A percentile compares a stretch with the other conserved stretches of the same genome.
phyloP scores from a whole-genome alignment of 169 alveolate genomes.

The Hepatocystis sp. region DNA sequence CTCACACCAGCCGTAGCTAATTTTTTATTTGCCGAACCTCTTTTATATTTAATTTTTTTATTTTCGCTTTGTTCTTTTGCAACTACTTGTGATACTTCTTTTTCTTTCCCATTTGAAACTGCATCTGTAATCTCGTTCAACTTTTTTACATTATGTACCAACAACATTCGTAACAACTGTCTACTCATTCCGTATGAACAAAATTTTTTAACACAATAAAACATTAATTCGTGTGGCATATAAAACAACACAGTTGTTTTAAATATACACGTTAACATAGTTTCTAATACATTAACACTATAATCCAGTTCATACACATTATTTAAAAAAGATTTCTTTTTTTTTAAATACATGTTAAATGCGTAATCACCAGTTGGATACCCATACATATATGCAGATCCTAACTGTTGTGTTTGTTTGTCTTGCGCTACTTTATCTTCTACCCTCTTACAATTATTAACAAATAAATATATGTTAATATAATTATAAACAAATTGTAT shows the following conservation, averaged over 20 bases:
- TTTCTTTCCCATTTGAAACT: neutral
- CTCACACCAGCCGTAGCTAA: no score
- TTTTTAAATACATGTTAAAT: neutral
- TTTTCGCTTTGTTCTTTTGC: neutral
- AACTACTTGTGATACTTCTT: neutral
- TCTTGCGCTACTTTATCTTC: neutral
- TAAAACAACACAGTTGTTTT: conserved; percentile 10
- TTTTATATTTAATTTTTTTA: no score
- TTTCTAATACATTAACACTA: conserved; percentile 46
- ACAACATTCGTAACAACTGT: conserved; percentile 14
- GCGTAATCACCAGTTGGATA: no score
- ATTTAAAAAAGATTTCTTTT: conserved; percentile 14
- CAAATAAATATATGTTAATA: conserved; percentile 6
- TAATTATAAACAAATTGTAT: conserved; percentile 40
- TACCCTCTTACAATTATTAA: neutral
- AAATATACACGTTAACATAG: conserved; percentile 21
- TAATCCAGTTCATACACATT: conserved; percentile 41
- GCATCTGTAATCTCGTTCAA: neutral
- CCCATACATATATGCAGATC: no score
- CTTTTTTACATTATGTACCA: conserved; percentile 14
- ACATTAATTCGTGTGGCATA: conserved; percentile 43
- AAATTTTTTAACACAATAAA: conserved; percentile 43
- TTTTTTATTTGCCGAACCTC: no score
- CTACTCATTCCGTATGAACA: conserved; percentile 33
- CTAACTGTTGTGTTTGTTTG: no score